Conservation (phyloP, 495 filamentous ascomycete species). For the Xylaria grammica region DNA sequence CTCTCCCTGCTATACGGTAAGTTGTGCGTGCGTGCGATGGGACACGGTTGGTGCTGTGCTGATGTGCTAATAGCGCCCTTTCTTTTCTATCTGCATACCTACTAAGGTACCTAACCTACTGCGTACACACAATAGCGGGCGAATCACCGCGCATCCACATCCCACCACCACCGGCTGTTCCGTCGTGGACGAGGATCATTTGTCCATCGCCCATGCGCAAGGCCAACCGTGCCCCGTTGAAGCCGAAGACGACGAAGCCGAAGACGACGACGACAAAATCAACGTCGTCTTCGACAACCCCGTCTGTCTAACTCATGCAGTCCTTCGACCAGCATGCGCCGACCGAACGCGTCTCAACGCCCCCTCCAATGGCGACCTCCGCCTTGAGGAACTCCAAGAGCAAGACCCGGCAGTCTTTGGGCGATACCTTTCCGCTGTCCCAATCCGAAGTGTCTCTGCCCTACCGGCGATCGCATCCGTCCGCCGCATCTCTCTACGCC, state of each 20-base stretch:
- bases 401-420: slow-evolving; percentile 43
- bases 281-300: not conserved
- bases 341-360: slow-evolving; percentile 44
- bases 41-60: too few relatives aligned
- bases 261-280: not conserved
- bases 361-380: slow-evolving; percentile 49
- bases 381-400: slow-evolving; percentile 37
- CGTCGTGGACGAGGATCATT: not conserved
- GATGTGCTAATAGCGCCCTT: too few relatives aligned
- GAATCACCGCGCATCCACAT: not conserved
- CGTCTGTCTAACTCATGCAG: slow-evolving; percentile 43
- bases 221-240: not conserved
- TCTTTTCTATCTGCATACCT: too few relatives aligned
- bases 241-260: not conserved
- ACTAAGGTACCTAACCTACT: too few relatives aligned
- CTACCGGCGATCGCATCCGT: slow-evolving; percentile 58
- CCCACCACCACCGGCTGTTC: slow-evolving; percentile 15
- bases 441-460: slow-evolving; percentile 53
- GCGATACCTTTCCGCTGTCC: slow-evolving; percentile 38
- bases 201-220: slow-evolving; percentile 20
- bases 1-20: not conserved
- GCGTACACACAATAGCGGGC: too few relatives aligned
- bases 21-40: too few relatives aligned
- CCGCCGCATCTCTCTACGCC: slow-evolving; percentile 64
- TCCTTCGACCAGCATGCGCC: slow-evolving; percentile 49